Conservation (phyloP, 2,329 filamentous ascomycete genomes). For the Xylaria sp. region DNA sequence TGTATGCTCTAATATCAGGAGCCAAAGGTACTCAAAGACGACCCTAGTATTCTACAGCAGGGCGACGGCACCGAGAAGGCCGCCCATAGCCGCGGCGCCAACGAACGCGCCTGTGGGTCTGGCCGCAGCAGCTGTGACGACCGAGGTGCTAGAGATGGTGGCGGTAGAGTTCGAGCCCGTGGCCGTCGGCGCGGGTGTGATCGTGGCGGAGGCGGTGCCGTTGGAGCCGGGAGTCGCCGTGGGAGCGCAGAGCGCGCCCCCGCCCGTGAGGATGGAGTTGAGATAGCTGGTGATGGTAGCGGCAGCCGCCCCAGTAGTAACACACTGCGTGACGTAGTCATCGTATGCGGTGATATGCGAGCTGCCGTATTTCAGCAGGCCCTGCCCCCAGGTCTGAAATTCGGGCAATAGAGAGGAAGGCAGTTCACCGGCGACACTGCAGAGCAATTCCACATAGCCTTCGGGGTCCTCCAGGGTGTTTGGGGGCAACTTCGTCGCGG, state of each 20-base stretch:
- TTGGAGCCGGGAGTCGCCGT: constrained; percentile 6
- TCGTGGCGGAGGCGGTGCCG: neutral
- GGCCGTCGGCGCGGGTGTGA: constrained; percentile 1
- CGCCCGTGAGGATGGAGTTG: constrained; percentile 14
- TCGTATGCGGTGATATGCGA: constrained; percentile 24
- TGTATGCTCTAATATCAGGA: no score
- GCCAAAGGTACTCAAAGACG: no score
- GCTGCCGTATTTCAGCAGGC: constrained; percentile 26
- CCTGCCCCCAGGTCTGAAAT: constrained; percentile 17
- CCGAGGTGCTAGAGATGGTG: constrained; percentile 5
- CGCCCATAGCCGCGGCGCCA: constrained; percentile 7
- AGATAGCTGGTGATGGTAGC: constrained; percentile 18
- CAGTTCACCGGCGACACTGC: constrained; percentile 11
- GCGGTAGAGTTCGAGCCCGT: neutral
- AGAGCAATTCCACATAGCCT: constrained; percentile 14
- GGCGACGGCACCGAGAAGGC: constrained; percentile 10
- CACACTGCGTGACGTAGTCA: constrained; percentile 22
- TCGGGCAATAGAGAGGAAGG: constrained; percentile 20
- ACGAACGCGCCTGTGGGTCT: constrained; percentile 1
- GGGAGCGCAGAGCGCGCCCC: constrained; percentile 2
- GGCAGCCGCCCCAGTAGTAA: constrained; percentile 19
- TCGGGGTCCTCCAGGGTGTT: constrained; percentile 22
- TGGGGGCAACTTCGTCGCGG: neutral
- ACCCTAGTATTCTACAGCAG: neutral
- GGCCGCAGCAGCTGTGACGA: constrained; percentile 3